Evolutionary conservation across 2,329 filamentous ascomycete genomes (phyloP), one percentile per base, ranked within the genome.

Genomic region (Westerdykella sp.): DNA sequence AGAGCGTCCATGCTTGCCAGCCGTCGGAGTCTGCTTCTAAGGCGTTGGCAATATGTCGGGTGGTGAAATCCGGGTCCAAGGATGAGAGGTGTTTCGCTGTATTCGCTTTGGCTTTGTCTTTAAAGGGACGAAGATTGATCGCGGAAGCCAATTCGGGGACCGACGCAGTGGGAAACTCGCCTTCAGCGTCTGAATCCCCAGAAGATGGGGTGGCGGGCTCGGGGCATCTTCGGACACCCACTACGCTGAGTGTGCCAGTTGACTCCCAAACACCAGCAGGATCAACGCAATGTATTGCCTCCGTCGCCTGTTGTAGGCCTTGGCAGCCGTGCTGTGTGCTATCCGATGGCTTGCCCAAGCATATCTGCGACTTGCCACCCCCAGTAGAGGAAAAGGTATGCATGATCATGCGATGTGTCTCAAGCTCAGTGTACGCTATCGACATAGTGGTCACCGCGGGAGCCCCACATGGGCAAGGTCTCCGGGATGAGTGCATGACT

Each of bases 201-300:
- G 56, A 52, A 31, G 55, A 63, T 23, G 56, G 55, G 12, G 53
- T 63, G 37, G 46, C 56, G 54, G 15, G 60, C 34, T 48, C 53
- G 40, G 54, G 54, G 48, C 70, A 72, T 48, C 66, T 76, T 23
- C 83, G 73, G 11, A 87, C 70, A 0, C 85, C 84, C 1, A 86
- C 69, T 9, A 86, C 69, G 42, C 77, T 78, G 0, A 81, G 79
- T 25, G 75, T 75, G 0, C 74, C 71, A 6, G 85, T 69, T 1
- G 78, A 69, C 47, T 82, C 78, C 84, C 84, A 88, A 0, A 69
- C 61, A 0, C 84, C 84, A 0, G 82, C 81, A 31, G 82, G 76
- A n/a, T 72, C 64, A 6, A 87, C 71, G 7, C 69, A 72, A 37
- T 76, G 74, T 32, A 68, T 73, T 2, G 71, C 63, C 51, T 80